Conservation (phyloP, 495 filamentous ascomycete species). For the Tuber borchii region DNA sequence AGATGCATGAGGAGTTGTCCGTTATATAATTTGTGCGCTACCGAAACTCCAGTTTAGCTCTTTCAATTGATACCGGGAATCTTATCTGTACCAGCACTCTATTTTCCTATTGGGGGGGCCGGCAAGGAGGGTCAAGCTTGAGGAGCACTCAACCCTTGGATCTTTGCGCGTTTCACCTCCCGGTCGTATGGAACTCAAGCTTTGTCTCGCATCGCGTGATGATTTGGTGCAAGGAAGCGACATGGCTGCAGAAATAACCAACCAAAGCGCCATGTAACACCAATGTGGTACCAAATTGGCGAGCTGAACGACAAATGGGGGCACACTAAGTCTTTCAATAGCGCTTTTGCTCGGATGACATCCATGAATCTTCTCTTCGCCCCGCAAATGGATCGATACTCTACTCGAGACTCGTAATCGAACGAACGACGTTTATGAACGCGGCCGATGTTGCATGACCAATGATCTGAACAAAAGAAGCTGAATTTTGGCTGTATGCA, state of each 20-base stretch:
- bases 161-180: not conserved
- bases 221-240: not conserved
- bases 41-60: not conserved
- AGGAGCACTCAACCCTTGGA: not conserved
- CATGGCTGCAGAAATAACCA: not conserved
- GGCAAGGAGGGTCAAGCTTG: not conserved
- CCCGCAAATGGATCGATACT: not conserved
- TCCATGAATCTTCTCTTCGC: not conserved
- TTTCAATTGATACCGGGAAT: not conserved
- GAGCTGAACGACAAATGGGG: not conserved
- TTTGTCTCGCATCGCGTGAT: not conserved
- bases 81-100: not conserved
- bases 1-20: not conserved
- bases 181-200: not conserved
- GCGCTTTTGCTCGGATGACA: not conserved
- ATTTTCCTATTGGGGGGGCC: not conserved
- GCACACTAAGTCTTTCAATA: not conserved
- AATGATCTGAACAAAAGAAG: too few species aligned
- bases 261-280: not conserved
- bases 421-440: too few species aligned
- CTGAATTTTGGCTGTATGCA: too few species aligned
- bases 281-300: not conserved
- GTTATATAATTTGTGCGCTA: not conserved
- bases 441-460: too few species aligned
- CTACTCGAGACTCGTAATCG: too few species aligned